phyloP scores from a whole-genome alignment of 257 asterid genomes.

The Osmanthus fragrans region DNA sequence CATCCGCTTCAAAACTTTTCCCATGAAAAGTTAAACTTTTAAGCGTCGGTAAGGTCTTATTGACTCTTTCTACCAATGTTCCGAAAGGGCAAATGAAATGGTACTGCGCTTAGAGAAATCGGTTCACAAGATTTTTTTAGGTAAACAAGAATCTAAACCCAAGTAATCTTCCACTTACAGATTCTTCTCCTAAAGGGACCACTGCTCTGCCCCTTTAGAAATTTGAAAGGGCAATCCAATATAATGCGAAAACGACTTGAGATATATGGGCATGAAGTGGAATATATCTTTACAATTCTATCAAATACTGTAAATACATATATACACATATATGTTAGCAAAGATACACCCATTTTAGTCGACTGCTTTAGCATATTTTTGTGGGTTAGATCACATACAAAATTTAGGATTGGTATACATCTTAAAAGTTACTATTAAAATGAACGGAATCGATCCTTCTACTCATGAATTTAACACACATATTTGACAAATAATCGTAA shows the following conservation, averaged over 20 bases:
- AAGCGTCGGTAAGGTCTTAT: no score
- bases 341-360: not conserved
- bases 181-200: conserved; percentile 43
- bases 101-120: not conserved
- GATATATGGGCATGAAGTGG: not conserved
- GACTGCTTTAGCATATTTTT: not conserved
- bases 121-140: not conserved
- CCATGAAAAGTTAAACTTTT: no score
- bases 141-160: conserved; percentile 18
- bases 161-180: conserved; percentile 41
- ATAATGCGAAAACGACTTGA: conserved; percentile 1
- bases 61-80: no score
- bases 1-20: no score
- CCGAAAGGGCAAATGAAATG: not conserved
- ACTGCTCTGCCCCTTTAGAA: conserved; percentile 13
- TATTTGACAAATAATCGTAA: no score
- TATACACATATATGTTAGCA: no score
- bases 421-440: no score
- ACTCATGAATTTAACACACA: no score
- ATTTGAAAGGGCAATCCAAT: conserved; percentile 26
- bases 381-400: not conserved
- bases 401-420: not conserved
- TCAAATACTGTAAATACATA: no score
- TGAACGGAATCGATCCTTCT: no score
- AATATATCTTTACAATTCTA: not conserved